Conservation (phyloP, 345 rosid species). For the Eucalyptus decipiens region DNA sequence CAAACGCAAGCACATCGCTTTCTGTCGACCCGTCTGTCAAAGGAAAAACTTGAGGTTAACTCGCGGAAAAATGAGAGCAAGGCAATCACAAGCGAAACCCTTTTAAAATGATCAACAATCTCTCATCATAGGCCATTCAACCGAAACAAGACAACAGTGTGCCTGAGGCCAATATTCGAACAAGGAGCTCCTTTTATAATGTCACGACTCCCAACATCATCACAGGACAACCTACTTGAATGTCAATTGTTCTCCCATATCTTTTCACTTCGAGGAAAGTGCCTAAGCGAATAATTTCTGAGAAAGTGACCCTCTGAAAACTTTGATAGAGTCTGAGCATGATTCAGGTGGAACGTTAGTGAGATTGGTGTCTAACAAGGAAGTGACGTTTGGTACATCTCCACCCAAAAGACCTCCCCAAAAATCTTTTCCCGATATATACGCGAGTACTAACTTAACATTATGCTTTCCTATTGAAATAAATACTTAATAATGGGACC, state of each 20-base stretch:
- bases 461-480: not conserved
- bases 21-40: not conserved
- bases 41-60: not conserved
- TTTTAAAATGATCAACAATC: not conserved
- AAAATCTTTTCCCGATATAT: not conserved
- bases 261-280: not conserved
- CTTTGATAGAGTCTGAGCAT: not conserved
- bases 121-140: not conserved
- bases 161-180: not conserved
- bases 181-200: no score
- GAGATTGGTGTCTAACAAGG: not conserved
- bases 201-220: not conserved
- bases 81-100: not conserved
- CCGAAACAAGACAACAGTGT: not conserved
- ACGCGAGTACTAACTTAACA: no score
- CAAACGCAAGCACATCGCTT: not conserved
- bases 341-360: not conserved
- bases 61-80: not conserved
- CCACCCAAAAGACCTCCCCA: not conserved
- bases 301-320: not conserved
- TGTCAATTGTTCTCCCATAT: not conserved
- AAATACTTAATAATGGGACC: not conserved
- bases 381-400: not conserved
- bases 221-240: not conserved
- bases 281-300: not conserved